Conservation (phyloP, 1,284 basidiomycete species). For the Melampsora americana region DNA sequence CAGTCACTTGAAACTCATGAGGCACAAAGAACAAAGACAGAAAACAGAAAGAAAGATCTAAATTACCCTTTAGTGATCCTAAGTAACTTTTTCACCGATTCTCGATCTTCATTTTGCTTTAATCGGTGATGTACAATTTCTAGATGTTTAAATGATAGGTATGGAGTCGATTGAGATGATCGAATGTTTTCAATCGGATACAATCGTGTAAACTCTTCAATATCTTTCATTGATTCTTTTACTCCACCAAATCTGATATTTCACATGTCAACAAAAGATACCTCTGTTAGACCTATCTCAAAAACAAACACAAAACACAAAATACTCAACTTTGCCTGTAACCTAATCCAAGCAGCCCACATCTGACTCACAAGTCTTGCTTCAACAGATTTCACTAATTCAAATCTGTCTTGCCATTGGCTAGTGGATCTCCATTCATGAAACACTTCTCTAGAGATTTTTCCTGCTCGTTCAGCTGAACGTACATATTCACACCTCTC, state of each 20-base stretch:
- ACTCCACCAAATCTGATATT: too few relatives aligned
- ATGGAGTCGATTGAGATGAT: constrained; percentile 9
- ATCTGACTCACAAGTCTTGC: constrained; percentile 39
- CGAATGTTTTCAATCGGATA: constrained; percentile 17
- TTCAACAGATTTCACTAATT: constrained; percentile 37
- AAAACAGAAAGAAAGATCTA: not conserved
- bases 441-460: constrained; percentile 29
- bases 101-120: constrained; percentile 17
- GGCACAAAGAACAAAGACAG: not conserved
- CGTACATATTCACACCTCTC: constrained; percentile 39
- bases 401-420: not conserved
- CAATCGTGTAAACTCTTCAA: constrained; percentile 25
- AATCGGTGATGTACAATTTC: constrained; percentile 35
- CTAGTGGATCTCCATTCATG: constrained; percentile 25
- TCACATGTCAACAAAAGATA: too few relatives aligned
- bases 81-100: constrained; percentile 6
- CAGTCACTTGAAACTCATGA: not conserved
- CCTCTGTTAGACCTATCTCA: too few relatives aligned
- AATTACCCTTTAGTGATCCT: constrained; percentile 35
- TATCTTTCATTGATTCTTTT: constrained; percentile 30
- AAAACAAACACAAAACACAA: too few relatives aligned
- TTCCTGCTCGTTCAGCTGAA: constrained; percentile 26
- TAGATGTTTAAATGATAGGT: constrained; percentile 33
- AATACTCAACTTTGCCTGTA: constrained; percentile 41
- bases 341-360: constrained; percentile 42